Conservation (phyloP, 2,329 filamentous ascomycete genomes). For the Pseudogymnoascus sp. region DNA sequence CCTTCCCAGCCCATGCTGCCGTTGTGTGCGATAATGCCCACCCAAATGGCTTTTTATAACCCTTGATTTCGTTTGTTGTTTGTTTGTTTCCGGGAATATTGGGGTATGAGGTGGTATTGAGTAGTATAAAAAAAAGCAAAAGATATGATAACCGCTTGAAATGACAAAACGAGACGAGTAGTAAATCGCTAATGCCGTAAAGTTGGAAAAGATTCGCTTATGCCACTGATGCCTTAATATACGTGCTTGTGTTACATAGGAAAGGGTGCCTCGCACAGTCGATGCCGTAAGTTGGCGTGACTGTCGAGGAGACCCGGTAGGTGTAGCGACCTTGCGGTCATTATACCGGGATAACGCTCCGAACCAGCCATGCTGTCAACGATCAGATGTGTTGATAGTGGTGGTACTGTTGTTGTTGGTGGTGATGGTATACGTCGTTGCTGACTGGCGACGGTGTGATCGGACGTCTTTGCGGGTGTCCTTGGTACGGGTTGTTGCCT, state of each 20-base stretch:
- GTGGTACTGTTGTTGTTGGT: slow-evolving; percentile 37
- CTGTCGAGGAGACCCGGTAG: slow-evolving; percentile 4
- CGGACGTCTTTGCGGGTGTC: slow-evolving; percentile 41
- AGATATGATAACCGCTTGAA: slow-evolving; percentile 19
- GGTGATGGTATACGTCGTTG: slow-evolving; percentile 36
- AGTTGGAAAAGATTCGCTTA: slow-evolving; percentile 23
- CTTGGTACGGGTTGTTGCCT: slow-evolving; percentile 21
- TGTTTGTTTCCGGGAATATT: neutral
- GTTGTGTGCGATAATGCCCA: neutral
- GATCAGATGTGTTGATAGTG: slow-evolving; percentile 37
- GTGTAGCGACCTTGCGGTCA: neutral
- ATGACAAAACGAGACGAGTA: slow-evolving; percentile 26
- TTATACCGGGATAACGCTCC: neutral
- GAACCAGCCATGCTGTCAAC: slow-evolving; percentile 15
- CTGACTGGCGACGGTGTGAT: slow-evolving; percentile 54
- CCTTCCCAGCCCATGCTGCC: neutral
- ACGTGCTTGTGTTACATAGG: slow-evolving; percentile 27
- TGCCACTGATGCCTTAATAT: slow-evolving; percentile 14
- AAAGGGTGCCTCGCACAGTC: slow-evolving; percentile 14
- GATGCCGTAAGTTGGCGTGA: slow-evolving; percentile 10
- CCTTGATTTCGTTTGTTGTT: neutral
- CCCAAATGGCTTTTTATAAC: slow-evolving; percentile 1
- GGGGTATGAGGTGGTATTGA: neutral
- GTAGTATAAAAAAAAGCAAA: slow-evolving; percentile 8
- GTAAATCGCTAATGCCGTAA: slow-evolving; percentile 43